Percentiles rank a stretch among this genome's conserved stretches.
Evolutionary conservation across 768 basidiomycete species (phyloP).

Genomic region (Kwoniella heveanensis): DNA sequence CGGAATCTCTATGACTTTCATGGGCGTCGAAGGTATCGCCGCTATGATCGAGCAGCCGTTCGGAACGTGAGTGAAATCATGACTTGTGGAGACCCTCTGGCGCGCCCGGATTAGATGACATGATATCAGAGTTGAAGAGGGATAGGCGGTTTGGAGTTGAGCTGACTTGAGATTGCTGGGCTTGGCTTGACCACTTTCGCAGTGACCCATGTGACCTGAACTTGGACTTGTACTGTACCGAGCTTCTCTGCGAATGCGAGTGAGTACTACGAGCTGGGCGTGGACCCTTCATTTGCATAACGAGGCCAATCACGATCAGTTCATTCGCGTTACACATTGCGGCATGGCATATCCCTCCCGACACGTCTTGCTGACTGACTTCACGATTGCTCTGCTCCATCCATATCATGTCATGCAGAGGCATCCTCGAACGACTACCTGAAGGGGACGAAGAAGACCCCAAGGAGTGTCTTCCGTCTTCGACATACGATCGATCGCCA

Average conservation of each 20-base stretch:
- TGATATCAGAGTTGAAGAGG: too few relatives aligned
- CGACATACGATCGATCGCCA: background rate
- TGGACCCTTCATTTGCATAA: too few relatives aligned
- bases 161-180: too few relatives aligned
- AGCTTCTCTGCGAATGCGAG: conserved; percentile 82
- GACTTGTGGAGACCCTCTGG: too few relatives aligned
- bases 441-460: conserved; percentile 60
- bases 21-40: conserved; percentile 80
- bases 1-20: conserved; percentile 56
- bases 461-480: background rate
- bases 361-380: too few relatives aligned
- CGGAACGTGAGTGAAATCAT: conserved; percentile 74
- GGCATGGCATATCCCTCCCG: too few relatives aligned
- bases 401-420: conserved; percentile 28
- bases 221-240: conserved; percentile 76
- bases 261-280: conserved; percentile 53
- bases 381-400: too few relatives aligned
- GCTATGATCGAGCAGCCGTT: conserved; percentile 95
- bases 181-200: background rate
- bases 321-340: too few relatives aligned
- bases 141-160: too few relatives aligned
- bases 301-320: too few relatives aligned
- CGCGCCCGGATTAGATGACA: too few relatives aligned
- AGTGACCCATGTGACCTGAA: conserved; percentile 53
- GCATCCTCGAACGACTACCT: conserved; percentile 41